Conservation (phyloP, 495 filamentous ascomycete genomes). For the Neurospora tetrasperma region DNA sequence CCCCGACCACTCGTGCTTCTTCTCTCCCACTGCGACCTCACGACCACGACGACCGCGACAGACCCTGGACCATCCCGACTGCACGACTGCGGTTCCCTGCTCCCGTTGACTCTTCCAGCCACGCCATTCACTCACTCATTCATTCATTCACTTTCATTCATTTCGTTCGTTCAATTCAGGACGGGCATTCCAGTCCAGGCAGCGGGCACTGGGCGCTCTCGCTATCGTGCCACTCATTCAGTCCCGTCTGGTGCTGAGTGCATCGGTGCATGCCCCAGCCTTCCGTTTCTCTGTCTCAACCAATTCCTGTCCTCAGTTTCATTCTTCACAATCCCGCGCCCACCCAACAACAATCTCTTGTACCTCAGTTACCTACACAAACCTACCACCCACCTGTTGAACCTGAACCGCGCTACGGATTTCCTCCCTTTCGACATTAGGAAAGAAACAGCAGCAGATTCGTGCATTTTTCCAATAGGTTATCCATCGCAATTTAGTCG, state of each 20-base stretch:
- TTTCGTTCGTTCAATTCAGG: not conserved
- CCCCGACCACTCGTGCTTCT: not conserved
- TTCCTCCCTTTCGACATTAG: constrained; percentile 2
- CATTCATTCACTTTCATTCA: not conserved
- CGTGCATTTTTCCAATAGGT: constrained; percentile 17
- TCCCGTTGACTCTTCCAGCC: constrained; percentile 21
- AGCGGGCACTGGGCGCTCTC: not conserved
- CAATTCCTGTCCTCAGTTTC: not conserved
- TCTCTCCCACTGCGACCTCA: not conserved
- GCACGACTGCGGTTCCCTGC: not conserved
- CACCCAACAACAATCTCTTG: constrained; percentile 15
- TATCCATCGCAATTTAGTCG: constrained; percentile 9
- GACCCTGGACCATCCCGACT: not conserved
- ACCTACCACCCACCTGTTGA: constrained; percentile 3
- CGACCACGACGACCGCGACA: not conserved
- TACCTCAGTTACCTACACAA: not conserved
- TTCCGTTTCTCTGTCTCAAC: not conserved
- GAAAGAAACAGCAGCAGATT: constrained; percentile 9
- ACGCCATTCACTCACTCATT: constrained; percentile 11
- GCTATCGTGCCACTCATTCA: not conserved
- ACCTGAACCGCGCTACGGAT: not conserved
- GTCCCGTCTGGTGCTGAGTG: not conserved
- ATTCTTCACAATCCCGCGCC: constrained; percentile 7
- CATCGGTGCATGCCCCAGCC: not conserved
- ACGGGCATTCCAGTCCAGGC: not conserved